phyloP scores from a whole-genome alignment of 441 rosid species.

The Populus hybrid region DNA sequence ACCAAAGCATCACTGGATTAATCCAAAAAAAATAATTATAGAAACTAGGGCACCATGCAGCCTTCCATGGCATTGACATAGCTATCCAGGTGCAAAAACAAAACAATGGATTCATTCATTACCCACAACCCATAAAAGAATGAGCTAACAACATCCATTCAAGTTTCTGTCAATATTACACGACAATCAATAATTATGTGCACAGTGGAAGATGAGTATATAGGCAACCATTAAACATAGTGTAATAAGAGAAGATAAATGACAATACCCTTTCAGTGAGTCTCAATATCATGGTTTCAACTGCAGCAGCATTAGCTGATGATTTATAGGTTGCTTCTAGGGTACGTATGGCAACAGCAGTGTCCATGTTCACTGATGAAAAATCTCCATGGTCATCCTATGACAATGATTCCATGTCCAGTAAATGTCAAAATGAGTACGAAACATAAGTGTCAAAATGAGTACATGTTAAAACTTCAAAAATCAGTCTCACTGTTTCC shows the following conservation, averaged over 20 bases:
- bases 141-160: not conserved
- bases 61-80: not conserved
- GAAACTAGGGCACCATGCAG: not conserved
- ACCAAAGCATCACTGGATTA: not conserved
- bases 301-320: constrained; percentile 90
- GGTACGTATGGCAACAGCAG: constrained; percentile 97
- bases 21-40: not conserved
- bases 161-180: not conserved
- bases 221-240: not conserved
- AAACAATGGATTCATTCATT: not conserved
- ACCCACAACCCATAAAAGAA: constrained; percentile 1
- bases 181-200: not conserved
- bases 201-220: not conserved
- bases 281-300: constrained; percentile 69
- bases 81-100: not conserved
- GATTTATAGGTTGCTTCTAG: constrained; percentile 96
- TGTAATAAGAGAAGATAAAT: not conserved
- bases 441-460: not conserved
- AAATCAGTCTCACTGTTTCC: not conserved
- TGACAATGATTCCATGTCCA: constrained; percentile 13
- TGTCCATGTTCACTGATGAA: constrained; percentile 98
- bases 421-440: constrained; percentile 2
- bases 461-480: not conserved
- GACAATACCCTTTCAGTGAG: constrained; percentile 77
- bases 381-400: constrained; percentile 99